A percentile compares a stretch with the other conserved stretches of the same genome.
Conservation (phyloP, 257 asterid genomes). For the Gardenia jasminoides region DNA sequence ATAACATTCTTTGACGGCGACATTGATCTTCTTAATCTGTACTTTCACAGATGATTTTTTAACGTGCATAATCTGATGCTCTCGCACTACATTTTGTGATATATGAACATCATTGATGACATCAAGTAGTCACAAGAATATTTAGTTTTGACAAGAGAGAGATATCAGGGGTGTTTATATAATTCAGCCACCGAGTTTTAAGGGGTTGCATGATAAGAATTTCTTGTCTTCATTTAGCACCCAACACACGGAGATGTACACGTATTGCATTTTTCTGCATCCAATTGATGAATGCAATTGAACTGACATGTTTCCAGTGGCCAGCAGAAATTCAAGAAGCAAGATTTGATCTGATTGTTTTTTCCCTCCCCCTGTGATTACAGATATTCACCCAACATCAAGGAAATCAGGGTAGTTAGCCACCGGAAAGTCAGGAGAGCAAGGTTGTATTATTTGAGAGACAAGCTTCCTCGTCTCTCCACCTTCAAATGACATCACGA, state of each 20-base stretch:
- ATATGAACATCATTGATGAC: neutral
- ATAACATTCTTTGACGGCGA: too few species aligned
- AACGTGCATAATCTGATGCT: neutral
- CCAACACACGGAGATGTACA: neutral
- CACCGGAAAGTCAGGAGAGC: constrained; percentile 96
- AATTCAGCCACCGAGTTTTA: neutral
- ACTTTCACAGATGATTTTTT: too few species aligned
- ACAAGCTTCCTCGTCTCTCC: constrained; percentile 94
- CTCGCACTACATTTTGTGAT: neutral
- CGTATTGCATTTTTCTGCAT: neutral
- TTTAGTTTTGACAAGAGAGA: neutral
- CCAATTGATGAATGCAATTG: neutral
- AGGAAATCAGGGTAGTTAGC: constrained; percentile 70
- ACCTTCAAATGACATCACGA: constrained; percentile 63
- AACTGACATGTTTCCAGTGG: neutral
- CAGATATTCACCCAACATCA: constrained; percentile 89
- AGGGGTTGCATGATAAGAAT: neutral
- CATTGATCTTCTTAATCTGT: neutral
- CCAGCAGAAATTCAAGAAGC: neutral
- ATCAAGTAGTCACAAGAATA: too few species aligned
- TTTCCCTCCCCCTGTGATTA: constrained; percentile 11
- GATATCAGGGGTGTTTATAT: neutral
- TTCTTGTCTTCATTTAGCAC: neutral
- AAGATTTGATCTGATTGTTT: neutral
- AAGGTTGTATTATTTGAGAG: constrained; percentile 74